These are phyloP conservation scores for Ambrosia trifida DNA, from an alignment of 129 eudicot species.

Conservation along the genomic window DNA sequence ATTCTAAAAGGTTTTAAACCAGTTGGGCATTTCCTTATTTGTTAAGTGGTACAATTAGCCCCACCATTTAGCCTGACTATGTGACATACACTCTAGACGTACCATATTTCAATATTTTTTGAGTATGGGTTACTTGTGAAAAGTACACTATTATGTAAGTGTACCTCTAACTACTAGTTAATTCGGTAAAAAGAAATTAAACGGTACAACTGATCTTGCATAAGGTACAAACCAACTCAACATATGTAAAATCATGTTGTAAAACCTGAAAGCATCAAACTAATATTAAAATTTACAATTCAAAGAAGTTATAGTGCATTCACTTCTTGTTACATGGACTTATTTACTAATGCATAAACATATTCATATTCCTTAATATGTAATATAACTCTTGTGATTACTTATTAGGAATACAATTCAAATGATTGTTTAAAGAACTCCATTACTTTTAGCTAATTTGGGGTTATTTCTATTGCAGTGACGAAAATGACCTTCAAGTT, in stretches of 20 bases:
- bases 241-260: neutral
- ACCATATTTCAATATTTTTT: too few relatives aligned
- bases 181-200: neutral
- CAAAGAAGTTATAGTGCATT: too few relatives aligned
- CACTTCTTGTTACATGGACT: too few relatives aligned
- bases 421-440: neutral
- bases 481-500: constrained; percentile 19
- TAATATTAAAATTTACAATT: neutral
- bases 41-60: too few relatives aligned
- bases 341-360: too few relatives aligned
- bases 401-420: neutral
- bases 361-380: neutral
- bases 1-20: too few relatives aligned
- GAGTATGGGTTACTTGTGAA: too few relatives aligned
- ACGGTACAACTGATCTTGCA: constrained; percentile 20
- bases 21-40: too few relatives aligned
- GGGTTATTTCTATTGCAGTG: constrained; percentile 21
- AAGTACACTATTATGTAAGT: neutral
- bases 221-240: neutral
- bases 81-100: too few relatives aligned
- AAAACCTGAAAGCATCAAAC: neutral
- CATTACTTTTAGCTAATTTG: neutral
- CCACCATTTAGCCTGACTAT: too few relatives aligned
- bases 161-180: neutral
- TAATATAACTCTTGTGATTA: neutral